Conservation (phyloP, 768 basidiomycete species). For the Leccinum boreale region DNA sequence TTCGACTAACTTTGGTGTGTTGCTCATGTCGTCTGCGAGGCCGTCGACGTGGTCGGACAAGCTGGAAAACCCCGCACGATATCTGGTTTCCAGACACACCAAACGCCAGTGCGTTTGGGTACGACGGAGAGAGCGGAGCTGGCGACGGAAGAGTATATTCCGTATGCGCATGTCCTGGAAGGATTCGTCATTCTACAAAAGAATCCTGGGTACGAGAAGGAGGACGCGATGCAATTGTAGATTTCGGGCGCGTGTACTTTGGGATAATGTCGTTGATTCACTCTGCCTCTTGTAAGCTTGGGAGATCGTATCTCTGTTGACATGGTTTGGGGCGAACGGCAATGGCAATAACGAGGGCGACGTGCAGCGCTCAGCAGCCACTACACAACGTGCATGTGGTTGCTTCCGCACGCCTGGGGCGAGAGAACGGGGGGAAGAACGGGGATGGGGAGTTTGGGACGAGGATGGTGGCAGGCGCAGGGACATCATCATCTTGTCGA, state of each 20-base stretch:
- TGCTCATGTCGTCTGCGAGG: conserved; percentile 40
- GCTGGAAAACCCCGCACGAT: neutral
- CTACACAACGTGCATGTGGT: too few relatives aligned
- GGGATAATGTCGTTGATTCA: neutral
- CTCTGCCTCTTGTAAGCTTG: too few relatives aligned
- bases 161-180: conserved; percentile 86
- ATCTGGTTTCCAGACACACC: conserved; percentile 80
- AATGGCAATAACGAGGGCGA: too few relatives aligned
- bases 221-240: conserved; percentile 81
- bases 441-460: too few relatives aligned
- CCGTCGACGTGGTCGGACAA: conserved; percentile 79
- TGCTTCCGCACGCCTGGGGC: too few relatives aligned
- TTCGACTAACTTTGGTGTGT: neutral
- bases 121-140: conserved; percentile 94
- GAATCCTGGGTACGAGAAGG: conserved; percentile 87
- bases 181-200: conserved; percentile 90
- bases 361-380: too few relatives aligned
- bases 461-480: too few relatives aligned
- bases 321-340: too few relatives aligned
- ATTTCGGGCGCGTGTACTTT: conserved; percentile 2
- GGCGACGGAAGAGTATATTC: conserved; percentile 95
- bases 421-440: too few relatives aligned
- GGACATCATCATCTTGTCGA: too few relatives aligned
- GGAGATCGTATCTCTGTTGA: too few relatives aligned
- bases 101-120: conserved; percentile 92